Evolutionary conservation across 2,329 filamentous ascomycete genomes (phyloP).

Genomic region (Alternaria angustiovoidea): DNA sequence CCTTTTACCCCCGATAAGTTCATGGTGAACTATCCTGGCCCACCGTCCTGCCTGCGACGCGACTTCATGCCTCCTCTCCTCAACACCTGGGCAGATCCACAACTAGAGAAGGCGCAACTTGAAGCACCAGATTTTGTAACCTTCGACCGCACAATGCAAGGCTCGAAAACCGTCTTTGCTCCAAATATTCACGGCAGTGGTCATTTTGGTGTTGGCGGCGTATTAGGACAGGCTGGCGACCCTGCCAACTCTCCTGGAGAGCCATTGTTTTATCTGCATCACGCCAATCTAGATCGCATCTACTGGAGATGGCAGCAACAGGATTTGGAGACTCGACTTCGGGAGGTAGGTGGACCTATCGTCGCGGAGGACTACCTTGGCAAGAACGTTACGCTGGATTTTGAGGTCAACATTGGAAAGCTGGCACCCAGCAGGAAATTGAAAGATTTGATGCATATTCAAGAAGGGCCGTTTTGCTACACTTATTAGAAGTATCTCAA

Average conservation of each 20-base stretch:
- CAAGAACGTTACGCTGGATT: not conserved
- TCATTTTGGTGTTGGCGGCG: not conserved
- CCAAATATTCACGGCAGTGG: not conserved
- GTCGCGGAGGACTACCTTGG: not conserved
- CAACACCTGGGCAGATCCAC: not conserved
- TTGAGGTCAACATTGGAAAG: not conserved
- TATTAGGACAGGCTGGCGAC: not conserved
- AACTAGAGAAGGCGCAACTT: not conserved
- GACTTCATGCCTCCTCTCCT: not conserved
- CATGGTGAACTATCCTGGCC: not conserved
- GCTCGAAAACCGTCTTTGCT: not conserved
- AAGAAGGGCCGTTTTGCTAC: not conserved
- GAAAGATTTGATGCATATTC: not conserved
- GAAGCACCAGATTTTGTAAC: not conserved
- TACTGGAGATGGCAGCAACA: not conserved
- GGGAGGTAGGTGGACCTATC: not conserved
- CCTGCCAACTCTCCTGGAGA: not conserved
- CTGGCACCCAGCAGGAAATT: not conserved
- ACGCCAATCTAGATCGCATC: not conserved
- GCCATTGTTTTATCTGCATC: not conserved
- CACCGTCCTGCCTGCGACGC: not conserved
- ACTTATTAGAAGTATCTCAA: fast-evolving
- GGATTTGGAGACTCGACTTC: not conserved
- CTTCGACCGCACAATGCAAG: not conserved
- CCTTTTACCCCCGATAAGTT: not conserved